A percentile compares a stretch with the other conserved stretches of the same genome.
phyloP scores from a whole-genome alignment of 129 eudicot genomes.

The Helichrysum umbraculigerum region DNA sequence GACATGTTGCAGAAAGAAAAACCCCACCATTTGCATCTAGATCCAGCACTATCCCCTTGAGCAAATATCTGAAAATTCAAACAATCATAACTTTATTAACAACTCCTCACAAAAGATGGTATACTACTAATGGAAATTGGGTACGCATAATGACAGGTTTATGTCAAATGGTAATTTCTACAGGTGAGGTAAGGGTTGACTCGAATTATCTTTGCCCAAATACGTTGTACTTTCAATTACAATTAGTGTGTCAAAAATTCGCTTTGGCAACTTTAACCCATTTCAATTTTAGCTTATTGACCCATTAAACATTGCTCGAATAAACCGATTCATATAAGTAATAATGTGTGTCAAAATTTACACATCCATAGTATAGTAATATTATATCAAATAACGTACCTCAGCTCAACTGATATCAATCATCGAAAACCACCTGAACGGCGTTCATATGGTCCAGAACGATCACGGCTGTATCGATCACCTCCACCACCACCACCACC shows the following conservation, averaged over 20 bases:
- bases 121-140: not conserved
- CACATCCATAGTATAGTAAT: not conserved
- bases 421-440: slow-evolving; percentile 55
- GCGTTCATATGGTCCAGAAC: slow-evolving; percentile 97
- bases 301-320: not conserved
- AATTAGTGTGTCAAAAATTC: not conserved
- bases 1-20: slow-evolving; percentile 40
- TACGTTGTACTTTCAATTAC: not conserved
- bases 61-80: slow-evolving; percentile 44
- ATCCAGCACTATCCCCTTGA: slow-evolving; percentile 31
- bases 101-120: not conserved
- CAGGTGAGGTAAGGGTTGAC: not conserved
- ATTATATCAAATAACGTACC: slow-evolving; percentile 22
- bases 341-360: no score
- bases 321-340: not conserved
- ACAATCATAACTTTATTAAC: slow-evolving; percentile 18
- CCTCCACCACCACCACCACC: slow-evolving; percentile 78
- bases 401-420: slow-evolving; percentile 26
- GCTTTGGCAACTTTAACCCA: not conserved
- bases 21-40: slow-evolving; percentile 36
- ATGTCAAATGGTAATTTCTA: not conserved
- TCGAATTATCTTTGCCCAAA: not conserved
- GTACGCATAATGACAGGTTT: not conserved
- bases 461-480: slow-evolving; percentile 84
- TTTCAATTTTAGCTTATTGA: not conserved